A percentile compares a stretch with the other conserved stretches of the same genome.
Conservation (phyloP, 2,329 filamentous ascomycete genomes). For the Ascochyta clinopodiicola region DNA sequence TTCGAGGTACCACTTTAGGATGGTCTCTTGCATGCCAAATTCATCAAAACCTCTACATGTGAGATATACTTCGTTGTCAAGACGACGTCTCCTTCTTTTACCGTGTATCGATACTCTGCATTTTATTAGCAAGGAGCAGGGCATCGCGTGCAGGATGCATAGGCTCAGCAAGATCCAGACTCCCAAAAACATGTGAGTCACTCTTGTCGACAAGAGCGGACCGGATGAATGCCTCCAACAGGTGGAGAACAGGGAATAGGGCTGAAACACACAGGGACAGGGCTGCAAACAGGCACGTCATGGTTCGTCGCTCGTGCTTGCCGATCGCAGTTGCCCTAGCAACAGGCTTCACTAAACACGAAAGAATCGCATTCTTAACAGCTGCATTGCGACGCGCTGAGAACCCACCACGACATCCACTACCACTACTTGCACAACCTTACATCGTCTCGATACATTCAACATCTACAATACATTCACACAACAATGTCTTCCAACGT, state of each 20-base stretch:
- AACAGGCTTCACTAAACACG: constrained; percentile 14
- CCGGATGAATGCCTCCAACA: constrained; percentile 11
- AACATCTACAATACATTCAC: constrained; percentile 6
- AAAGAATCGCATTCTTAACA: constrained; percentile 18
- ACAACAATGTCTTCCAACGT: constrained; percentile 64
- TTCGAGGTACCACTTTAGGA: too few species aligned
- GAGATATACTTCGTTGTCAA: background rate
- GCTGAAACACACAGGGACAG: constrained; percentile 13
- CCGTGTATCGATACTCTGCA: background rate
- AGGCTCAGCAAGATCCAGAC: background rate
- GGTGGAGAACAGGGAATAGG: constrained; percentile 17
- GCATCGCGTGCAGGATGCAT: background rate
- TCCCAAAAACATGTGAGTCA: constrained; percentile 12
- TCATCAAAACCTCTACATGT: too few species aligned
- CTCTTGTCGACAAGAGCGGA: constrained; percentile 8
- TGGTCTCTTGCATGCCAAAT: too few species aligned
- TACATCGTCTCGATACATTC: background rate
- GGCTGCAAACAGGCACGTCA: constrained; percentile 14
- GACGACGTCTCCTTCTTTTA: background rate
- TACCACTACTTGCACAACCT: background rate
- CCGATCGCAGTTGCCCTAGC: constrained; percentile 15
- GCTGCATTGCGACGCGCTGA: constrained; percentile 5
- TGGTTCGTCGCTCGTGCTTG: constrained; percentile 16
- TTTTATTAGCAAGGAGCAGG: background rate
- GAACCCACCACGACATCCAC: constrained; percentile 11